A percentile compares a stretch with the other conserved stretches of the same genome.
These are phyloP conservation scores for Microthyrium microscopicum DNA, from an alignment of 2,329 filamentous ascomycete genomes.

Conservation along the genomic window DNA sequence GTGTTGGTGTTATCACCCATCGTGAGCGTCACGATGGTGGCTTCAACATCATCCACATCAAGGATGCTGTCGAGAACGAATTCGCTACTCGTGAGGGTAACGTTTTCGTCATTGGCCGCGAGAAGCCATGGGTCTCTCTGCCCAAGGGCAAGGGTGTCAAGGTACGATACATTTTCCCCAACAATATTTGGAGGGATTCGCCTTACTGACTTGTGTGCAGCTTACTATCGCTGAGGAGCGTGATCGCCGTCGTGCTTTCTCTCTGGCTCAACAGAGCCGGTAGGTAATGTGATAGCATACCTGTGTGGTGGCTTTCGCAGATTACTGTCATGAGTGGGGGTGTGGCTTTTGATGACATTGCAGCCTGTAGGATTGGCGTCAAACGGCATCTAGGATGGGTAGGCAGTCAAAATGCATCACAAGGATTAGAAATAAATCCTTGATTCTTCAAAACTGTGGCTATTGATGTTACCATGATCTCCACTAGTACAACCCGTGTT, in stretches of 20 bases:
- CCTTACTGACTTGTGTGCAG: conserved; percentile 28
- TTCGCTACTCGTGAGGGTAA: conserved; percentile 99
- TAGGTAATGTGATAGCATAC: too few relatives aligned
- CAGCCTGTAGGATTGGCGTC: too few relatives aligned
- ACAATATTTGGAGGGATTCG: not conserved
- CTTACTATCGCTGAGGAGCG: conserved; percentile 97
- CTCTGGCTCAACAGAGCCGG: conserved; percentile 33
- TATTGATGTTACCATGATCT: too few relatives aligned
- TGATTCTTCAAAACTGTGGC: too few relatives aligned
- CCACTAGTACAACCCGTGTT: too few relatives aligned
- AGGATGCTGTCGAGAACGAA: conserved; percentile 99
- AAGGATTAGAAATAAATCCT: too few relatives aligned
- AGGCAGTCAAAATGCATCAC: too few relatives aligned
- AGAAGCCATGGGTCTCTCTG: conserved; percentile 98
- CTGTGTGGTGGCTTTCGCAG: not conserved
- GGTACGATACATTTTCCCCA: conserved; percentile 27
- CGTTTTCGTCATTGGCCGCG: conserved; percentile 96
- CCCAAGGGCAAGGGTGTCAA: conserved; percentile 99
- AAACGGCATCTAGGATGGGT: too few relatives aligned
- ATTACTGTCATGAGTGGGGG: conserved; percentile 4
- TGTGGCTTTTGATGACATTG: too few relatives aligned
- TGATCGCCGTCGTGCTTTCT: conserved; percentile 77
- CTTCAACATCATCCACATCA: conserved; percentile 99
- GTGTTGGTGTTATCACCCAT: conserved; percentile 99
- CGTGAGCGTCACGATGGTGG: conserved; percentile 99